Base-by-base conservation (phyloP, 2,329 filamentous ascomycete genomes). In the Penicillium polonicum region DNA sequence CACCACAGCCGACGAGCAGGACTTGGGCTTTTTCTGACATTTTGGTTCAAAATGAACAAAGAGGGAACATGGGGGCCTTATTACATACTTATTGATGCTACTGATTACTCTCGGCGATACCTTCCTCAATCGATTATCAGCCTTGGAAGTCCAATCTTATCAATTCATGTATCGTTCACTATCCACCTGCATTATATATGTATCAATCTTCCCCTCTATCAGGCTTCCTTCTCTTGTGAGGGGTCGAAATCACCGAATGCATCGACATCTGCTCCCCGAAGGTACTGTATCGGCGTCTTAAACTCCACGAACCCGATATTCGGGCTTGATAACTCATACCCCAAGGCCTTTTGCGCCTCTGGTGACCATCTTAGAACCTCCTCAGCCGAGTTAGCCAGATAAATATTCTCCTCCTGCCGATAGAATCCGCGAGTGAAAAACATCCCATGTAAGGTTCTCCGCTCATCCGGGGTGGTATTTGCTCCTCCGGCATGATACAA, bases 401-500 rank as follows among this genome's bases (percentile, higher is more conserved):
- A 48, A 19, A 10, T 15, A 33, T 48, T 48, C 44, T 48, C 44
- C 15, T 48, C 44, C 31, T 48, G 44, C 2, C 44, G 44, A 31
- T 33, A 35, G 13, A 33, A 35, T 2, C 44, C 44, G 3, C 44
- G 44, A 17, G 44, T 21, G 12, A 48, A 48, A n/a, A 48, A 48
- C n/a, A 48, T 35, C 15, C 44, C 44, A 48, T 48, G 44, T 19
- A 48, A 12, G 19, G 27, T 48, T 7, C 44, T 31, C 10, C n/a
- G 9, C 15, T 42, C 27, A 65, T 75, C 58, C 56, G 42, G 44
- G 10, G 67, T 70, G 21, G 54, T 61, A 55, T 79, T 79, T 9
- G 68, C 68, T 1, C 77, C 76, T 2, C 76, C 76, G 1, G 73
- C 77, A 41, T 79, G 76, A 50, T 78, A 78, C 13, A 72, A 57